phyloP scores from a whole-genome alignment of 768 basidiomycete species.

The Suillus hirtellus region DNA sequence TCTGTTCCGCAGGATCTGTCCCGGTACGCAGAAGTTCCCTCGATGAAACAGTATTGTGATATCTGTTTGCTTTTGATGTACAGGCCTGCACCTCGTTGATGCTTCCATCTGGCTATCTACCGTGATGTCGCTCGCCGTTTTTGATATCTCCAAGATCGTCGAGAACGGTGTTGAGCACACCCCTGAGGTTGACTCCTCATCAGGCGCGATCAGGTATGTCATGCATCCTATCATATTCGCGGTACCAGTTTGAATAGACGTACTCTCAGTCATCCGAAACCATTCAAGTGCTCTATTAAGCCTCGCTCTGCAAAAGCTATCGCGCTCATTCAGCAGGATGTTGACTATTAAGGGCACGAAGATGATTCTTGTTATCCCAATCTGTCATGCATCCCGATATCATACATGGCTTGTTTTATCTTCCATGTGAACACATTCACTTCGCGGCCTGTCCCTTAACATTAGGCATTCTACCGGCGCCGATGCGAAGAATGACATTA shows the following conservation, averaged over 20 bases:
- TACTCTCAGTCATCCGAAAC: constrained; percentile 51
- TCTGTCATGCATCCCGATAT: not conserved
- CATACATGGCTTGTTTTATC: not conserved
- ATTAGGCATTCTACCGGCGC: too few species aligned
- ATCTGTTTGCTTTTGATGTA: constrained; percentile 17
- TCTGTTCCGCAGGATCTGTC: too few species aligned
- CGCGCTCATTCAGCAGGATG: constrained; percentile 52
- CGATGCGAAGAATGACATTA: too few species aligned
- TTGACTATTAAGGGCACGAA: constrained; percentile 21
- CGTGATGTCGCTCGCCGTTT: constrained; percentile 47
- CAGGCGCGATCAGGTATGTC: constrained; percentile 61
- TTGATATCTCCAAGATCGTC: constrained; percentile 46
- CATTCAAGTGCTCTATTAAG: constrained; percentile 59
- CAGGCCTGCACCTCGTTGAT: constrained; percentile 54
- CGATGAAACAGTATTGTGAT: too few species aligned
- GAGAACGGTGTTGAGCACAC: constrained; percentile 49
- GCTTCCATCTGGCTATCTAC: constrained; percentile 47
- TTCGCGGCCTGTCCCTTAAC: too few species aligned
- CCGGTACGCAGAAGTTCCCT: too few species aligned
- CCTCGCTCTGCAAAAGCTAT: constrained; percentile 62
- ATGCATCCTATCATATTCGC: not conserved
- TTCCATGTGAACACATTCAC: too few species aligned
- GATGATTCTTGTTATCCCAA: not conserved
- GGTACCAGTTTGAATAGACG: constrained; percentile 6
- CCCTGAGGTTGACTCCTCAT: constrained; percentile 56